These are phyloP conservation scores for Albophoma yamanashiensis DNA, from an alignment of 2,329 filamentous ascomycete species.

Conservation along the genomic window DNA sequence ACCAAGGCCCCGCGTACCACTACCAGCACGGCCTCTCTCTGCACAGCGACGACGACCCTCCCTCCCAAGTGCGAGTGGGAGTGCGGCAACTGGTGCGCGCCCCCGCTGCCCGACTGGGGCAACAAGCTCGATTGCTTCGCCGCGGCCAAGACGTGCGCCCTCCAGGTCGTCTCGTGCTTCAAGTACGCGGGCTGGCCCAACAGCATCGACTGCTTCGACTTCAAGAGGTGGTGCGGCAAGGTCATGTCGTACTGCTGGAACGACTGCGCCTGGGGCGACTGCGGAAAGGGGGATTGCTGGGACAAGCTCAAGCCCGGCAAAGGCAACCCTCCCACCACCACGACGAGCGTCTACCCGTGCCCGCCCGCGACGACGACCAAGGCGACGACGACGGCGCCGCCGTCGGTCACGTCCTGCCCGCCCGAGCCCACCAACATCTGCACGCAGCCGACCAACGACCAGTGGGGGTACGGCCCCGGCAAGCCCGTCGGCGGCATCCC, in stretches of 20 bases:
- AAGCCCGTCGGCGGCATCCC: conserved; percentile 41
- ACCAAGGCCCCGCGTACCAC: conserved; percentile 5
- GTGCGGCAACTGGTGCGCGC: conserved; percentile 43
- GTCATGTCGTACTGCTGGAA: conserved; percentile 32
- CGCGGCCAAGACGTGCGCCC: conserved; percentile 31
- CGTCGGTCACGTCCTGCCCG: conserved; percentile 23
- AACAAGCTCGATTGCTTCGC: conserved; percentile 29
- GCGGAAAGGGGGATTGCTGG: conserved; percentile 33
- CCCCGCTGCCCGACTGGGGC: conserved; percentile 36
- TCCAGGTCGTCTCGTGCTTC: conserved; percentile 42
- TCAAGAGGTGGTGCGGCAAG: conserved; percentile 36
- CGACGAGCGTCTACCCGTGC: conserved; percentile 23
- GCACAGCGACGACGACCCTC: conserved; percentile 33
- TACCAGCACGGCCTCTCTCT: conserved; percentile 27
- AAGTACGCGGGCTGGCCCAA: conserved; percentile 38
- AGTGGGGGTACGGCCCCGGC: conserved; percentile 57
- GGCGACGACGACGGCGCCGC: conserved; percentile 18
- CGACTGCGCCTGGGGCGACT: conserved; percentile 20
- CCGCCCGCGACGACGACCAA: conserved; percentile 15
- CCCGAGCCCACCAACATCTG: conserved; percentile 41
- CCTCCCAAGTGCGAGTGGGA: conserved; percentile 42
- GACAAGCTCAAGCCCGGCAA: conserved; percentile 28
- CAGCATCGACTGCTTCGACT: conserved; percentile 38
- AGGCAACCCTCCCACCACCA: conserved; percentile 20
- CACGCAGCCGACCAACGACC: conserved; percentile 41